Evolutionary conservation across 352 stramenopile species (phyloP).

Genomic region (Globisporangium recalcitrans): DNA sequence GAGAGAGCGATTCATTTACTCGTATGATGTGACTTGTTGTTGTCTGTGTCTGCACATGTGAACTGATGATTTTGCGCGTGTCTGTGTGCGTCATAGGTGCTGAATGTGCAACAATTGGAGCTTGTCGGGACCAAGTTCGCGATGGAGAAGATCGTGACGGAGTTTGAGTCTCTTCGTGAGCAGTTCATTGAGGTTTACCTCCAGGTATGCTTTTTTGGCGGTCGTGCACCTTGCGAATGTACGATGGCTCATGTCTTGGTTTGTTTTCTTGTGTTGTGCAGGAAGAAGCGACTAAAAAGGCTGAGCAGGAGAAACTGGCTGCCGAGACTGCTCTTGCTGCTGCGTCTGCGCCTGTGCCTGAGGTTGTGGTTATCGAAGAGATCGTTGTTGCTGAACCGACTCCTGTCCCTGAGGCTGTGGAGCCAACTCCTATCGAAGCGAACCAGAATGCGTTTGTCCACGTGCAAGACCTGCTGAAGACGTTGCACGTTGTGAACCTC

Average conservation of each 20-base stretch:
- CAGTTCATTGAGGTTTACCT: slow-evolving; percentile 69
- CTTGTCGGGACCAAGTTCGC: slow-evolving; percentile 55
- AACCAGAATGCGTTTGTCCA: slow-evolving; percentile 33
- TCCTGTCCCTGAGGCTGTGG: slow-evolving; percentile 13
- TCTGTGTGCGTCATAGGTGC: slow-evolving; percentile 20
- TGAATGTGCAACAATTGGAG: slow-evolving; percentile 75
- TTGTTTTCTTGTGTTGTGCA: slow-evolving; percentile 6
- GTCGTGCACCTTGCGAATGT: no score
- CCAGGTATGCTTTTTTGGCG: slow-evolving; percentile 25
- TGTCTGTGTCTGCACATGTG: background rate
- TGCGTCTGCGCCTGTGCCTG: slow-evolving; percentile 14
- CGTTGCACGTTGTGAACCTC: slow-evolving; percentile 72
- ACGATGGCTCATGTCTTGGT: background rate
- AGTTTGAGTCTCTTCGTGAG: slow-evolving; percentile 72
- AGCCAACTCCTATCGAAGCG: slow-evolving; percentile 10
- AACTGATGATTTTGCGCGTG: slow-evolving; percentile 5
- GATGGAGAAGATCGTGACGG: slow-evolving; percentile 69
- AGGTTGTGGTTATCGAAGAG: slow-evolving; percentile 3
- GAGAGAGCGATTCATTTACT: background rate
- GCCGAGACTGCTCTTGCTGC: background rate
- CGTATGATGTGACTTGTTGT: no score
- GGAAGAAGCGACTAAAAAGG: slow-evolving; percentile 38
- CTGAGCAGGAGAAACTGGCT: slow-evolving; percentile 12
- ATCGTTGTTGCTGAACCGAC: background rate
- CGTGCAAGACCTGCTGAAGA: slow-evolving; percentile 69